Conservation (phyloP, 1,139 yeast species). For the Zygosaccharomyces pseudobailii region DNA sequence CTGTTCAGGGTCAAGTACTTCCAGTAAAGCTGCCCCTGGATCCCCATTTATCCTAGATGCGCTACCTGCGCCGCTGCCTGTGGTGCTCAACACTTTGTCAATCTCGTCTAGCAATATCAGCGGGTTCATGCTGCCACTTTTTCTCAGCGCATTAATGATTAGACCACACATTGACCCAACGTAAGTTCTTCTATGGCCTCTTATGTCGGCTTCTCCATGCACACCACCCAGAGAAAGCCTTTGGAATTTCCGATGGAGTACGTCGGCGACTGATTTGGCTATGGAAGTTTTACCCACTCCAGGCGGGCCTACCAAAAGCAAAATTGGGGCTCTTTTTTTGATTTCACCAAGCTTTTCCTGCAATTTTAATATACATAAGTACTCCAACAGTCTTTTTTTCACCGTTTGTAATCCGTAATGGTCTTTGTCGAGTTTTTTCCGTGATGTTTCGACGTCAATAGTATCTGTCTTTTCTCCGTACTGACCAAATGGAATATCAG, state of each 20-base stretch:
- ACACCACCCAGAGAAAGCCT: constrained; percentile 85
- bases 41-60: constrained; percentile 66
- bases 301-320: constrained; percentile 88
- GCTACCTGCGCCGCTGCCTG: constrained; percentile 43
- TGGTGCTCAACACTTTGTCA: constrained; percentile 61
- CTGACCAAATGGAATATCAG: constrained; percentile 61
- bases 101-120: constrained; percentile 86
- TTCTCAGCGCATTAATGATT: constrained; percentile 71
- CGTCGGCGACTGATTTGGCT: constrained; percentile 80
- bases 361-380: constrained; percentile 70
- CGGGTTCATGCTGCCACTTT: constrained; percentile 78
- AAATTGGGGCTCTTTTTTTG: constrained; percentile 50
- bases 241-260: constrained; percentile 75
- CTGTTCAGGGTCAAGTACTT: constrained; percentile 90
- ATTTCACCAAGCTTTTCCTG: constrained; percentile 8
- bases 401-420: constrained; percentile 83
- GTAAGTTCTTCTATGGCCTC: constrained; percentile 90
- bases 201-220: constrained; percentile 82
- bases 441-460: constrained; percentile 54
- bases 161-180: constrained; percentile 95
- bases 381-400: constrained; percentile 75
- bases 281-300: constrained; percentile 93
- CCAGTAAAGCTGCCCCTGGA: constrained; percentile 86
- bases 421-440: constrained; percentile 61
- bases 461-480: constrained; percentile 16